phyloP scores from a whole-genome alignment of 192 early-diverging fungal genomes.

The Chytriomyces sp. region DNA sequence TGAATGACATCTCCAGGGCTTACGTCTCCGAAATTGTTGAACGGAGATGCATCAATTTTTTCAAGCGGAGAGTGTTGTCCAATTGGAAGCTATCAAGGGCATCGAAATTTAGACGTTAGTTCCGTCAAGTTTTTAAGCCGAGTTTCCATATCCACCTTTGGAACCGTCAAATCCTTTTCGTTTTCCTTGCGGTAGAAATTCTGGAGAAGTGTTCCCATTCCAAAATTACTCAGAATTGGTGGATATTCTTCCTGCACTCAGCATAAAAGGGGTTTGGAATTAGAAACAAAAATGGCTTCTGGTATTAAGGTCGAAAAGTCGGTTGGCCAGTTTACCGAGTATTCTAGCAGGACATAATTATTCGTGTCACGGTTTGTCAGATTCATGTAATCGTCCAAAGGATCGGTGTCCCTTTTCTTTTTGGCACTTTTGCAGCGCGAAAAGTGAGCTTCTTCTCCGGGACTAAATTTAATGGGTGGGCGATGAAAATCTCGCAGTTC shows the following conservation, averaged over 20 bases:
- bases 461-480: conserved; percentile 71
- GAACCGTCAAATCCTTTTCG: conserved; percentile 77
- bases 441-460: conserved; percentile 68
- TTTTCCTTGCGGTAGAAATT: conserved; percentile 95
- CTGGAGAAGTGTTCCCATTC: conserved; percentile 92
- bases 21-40: conserved; percentile 93
- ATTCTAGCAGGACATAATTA: conserved; percentile 86
- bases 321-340: conserved; percentile 59
- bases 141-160: conserved; percentile 52
- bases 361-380: conserved; percentile 86
- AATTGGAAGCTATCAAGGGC: conserved; percentile 59
- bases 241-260: conserved; percentile 88
- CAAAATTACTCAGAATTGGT: conserved; percentile 85
- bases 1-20: conserved; percentile 88
- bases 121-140: not conserved
- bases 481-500: conserved; percentile 92
- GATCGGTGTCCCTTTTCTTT: conserved; percentile 61
- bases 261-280: not conserved
- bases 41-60: conserved; percentile 88
- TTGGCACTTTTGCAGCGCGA: conserved; percentile 78
- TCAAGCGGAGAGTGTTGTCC: conserved; percentile 88
- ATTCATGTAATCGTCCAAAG: conserved; percentile 84
- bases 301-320: too few species aligned
- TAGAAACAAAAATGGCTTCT: too few species aligned
- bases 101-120: conserved; percentile 12